Evolutionary conservation across 306 rosid species (phyloP).

Genomic region (Notholithocarpus densiflorus): DNA sequence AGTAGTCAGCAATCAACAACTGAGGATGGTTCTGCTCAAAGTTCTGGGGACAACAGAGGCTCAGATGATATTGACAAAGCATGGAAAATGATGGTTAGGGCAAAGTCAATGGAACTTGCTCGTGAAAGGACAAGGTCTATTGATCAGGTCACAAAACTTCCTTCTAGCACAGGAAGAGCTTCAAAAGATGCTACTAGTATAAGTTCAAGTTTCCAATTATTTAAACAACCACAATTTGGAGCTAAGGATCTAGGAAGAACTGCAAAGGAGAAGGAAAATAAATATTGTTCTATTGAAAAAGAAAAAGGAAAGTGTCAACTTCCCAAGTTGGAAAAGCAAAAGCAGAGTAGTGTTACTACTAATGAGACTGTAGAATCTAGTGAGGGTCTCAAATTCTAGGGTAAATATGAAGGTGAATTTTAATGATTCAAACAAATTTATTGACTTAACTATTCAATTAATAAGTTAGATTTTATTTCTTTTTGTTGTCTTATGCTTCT

Average conservation of each 20-base stretch:
- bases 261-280: conserved; percentile 23
- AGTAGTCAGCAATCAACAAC: conserved; percentile 30
- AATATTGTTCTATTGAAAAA: conserved; percentile 8
- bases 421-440: too few species aligned
- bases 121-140: conserved; percentile 23
- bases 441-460: too few species aligned
- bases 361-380: conserved; percentile 29
- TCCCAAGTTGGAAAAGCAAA: conserved; percentile 26
- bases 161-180: conserved; percentile 22
- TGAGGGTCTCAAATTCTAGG: conserved; percentile 14
- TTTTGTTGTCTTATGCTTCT: too few species aligned
- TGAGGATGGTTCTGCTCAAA: conserved; percentile 21
- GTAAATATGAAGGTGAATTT: too few species aligned
- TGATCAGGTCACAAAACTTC: conserved; percentile 30
- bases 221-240: conserved; percentile 25
- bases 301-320: conserved; percentile 11
- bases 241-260: conserved; percentile 7
- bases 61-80: conserved; percentile 52
- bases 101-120: conserved; percentile 30
- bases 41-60: conserved; percentile 3
- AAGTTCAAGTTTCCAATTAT: conserved; percentile 7
- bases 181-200: conserved; percentile 25
- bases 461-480: too few species aligned
- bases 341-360: conserved; percentile 15
- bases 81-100: conserved; percentile 78